Conservation (phyloP, 148 eudicot species). For the Rhododendron henanense region DNA sequence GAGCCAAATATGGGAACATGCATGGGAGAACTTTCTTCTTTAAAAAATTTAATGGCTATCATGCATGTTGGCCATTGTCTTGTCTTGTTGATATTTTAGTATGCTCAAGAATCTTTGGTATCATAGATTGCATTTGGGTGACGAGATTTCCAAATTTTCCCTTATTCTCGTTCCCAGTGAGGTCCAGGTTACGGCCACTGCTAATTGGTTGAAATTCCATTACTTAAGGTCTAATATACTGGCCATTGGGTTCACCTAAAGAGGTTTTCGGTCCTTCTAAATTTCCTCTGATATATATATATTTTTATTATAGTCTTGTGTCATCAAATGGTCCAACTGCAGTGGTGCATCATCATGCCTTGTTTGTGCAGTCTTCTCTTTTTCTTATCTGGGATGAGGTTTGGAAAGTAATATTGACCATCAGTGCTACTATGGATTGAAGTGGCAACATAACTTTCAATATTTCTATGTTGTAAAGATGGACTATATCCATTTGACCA, state of each 20-base stretch:
- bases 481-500: background rate
- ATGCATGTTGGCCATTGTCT: background rate
- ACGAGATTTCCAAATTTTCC: background rate
- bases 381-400: background rate
- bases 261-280: background rate
- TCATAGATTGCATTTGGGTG: background rate
- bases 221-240: background rate
- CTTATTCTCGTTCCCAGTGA: background rate
- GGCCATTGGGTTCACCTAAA: background rate
- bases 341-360: background rate
- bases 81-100: background rate
- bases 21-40: background rate
- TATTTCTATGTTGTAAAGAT: background rate
- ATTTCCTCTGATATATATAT: background rate
- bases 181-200: background rate
- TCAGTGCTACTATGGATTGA: background rate
- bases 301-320: background rate
- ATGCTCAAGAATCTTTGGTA: background rate
- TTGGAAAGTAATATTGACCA: background rate
- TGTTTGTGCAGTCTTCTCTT: background rate
- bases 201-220: background rate
- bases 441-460: background rate
- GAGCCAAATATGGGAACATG: background rate
- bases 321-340: background rate
- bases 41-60: background rate